Base-by-base conservation (phyloP, 1,284 basidiomycete species). In the Moesziomyces sp. region DNA sequence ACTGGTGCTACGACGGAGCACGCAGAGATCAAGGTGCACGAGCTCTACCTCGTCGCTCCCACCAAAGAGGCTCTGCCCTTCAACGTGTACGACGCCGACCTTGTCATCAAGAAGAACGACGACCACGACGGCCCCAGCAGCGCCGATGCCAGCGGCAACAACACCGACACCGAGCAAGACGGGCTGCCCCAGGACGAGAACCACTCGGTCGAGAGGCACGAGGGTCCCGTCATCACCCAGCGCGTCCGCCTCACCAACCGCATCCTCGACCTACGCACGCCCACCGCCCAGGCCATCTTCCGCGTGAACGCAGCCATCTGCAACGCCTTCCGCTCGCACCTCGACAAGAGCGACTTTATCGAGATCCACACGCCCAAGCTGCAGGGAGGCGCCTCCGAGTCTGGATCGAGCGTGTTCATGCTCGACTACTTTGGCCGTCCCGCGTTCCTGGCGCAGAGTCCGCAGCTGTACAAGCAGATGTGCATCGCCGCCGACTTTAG, bases 401-500 rank as follows among this genome's bases (percentile, higher is more conserved):
- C 72, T 9, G 81, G 81, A 24, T 73, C 79, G 35, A 74, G 69
- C 51, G 81, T 82, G 40, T 82, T 82, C 56, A 70, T 70, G 60
- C 72, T 82, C 49, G 78, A 74, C 56, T 82, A 82, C 76, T 82
- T 82, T 76, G 81, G 78, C 4, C 71, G 81, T 35, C 64, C 73
- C 18, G 81, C 81, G 10, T 82, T 77, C 49, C 58, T 82, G 44
- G 81, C 81, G 3, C 81, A 82, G 58, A 68, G 62, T 26, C 81
- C 81, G 1, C 81, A 82, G 68, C 71, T 82, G 49, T 78, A 66
- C 72, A 82, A 82, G 72, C 81, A 82, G 67, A 80, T 81, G 81
- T 78, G 76, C 46, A 82, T 82, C 53, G 68, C 74, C 14, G 75
- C 76, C 38, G 81, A 82, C 59, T 74, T 82, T 46, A 65, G 70